Base-by-base conservation (phyloP, 805 yeast species). In the Wickerhamiella sorbophila region DNA sequence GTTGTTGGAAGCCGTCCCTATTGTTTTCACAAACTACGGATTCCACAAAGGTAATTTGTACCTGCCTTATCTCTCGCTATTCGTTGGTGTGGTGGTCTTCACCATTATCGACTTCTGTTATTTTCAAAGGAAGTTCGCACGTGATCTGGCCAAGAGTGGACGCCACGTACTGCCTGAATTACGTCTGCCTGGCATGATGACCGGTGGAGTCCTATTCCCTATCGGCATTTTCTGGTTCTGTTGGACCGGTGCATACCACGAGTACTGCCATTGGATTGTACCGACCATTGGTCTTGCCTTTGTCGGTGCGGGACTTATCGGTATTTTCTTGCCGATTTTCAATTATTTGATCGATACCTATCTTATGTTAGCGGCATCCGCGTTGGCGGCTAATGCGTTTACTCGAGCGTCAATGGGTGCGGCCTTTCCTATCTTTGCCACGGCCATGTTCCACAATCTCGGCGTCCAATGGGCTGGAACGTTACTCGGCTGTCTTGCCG, bases 211-310 rank as follows among this genome's bases (percentile, higher is more conserved):
- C 46, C 57, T 70, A 10, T 80, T 86, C 63, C 79, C 93, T 21
- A 66, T 74, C 40, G 95, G 95, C 38, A 63, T 86, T 51, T 68
- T 86, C 51, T 80, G 94, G 93, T 68, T 85, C 55, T 75, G 84
- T 42, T 86, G 95, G 95, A 66, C 88, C 9, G 94, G 81, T 72
- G 26, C 87, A 84, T 43, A 94, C 58, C 31, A 24, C 14, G 21
- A 36, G 6, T 58, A 60, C 33, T 72, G 84, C 33, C 94, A 79
- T 55, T 73, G 76, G 77, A 57, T 69, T 12, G 72, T 67, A 5
- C 81, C 79, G 22, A 64, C 69, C 58, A 58, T 76, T 34, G 80
- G 77, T 6, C 67, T 76, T 15, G 64, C 65, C 10, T 48, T 71
- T 19, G 69, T 72, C 41, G 74, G 75, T 5, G 55, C 63, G 41